Evolutionary conservation across 768 basidiomycete species (phyloP), one percentile per base, ranked within the genome.

Genomic region (Heimioporus sp.): DNA sequence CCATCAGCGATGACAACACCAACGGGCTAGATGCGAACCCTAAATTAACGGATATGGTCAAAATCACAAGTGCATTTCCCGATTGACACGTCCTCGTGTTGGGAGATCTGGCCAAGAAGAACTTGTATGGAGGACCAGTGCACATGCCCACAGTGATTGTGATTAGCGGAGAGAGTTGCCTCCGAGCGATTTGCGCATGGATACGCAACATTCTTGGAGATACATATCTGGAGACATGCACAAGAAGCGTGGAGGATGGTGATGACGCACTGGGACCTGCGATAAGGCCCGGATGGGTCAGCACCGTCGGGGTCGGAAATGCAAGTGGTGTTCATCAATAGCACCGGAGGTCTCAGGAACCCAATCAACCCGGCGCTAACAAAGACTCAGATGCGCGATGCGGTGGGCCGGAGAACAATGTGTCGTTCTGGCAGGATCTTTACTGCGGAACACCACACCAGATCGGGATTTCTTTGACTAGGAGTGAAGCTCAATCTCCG

Each of bases 31-130:
- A 44, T 36, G 48, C 53, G 52, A 65, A 68, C 66, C 64, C 64
- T 66, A 67, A 68, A 58, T 54, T 51, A 61, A 58, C 63, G 66
- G 68, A 68, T 61, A 46, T 66, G 54, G 57, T 50, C 32, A 64
- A 66, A 52, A 49, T 50, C 47, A 56, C 63, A 42, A 49, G 39
- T 41, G 38, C 19, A 60, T 51, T 65, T 56, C 68, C 66, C 48
- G 52, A 65, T 68, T 64, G 50, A 59, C 50, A 21, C 39, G 37
- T 44, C 56, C 56, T 53, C 65, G 59, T 55, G 62, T 51, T 28
- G 48, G 52, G 44, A 59, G 51, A 65, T 59, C 65, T 66, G 42
- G 54, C 36, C n/a, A 24, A 51, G 62, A 64, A 64, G 63, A 44
- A 40, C 20, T 16, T 0, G 50, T 38, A 43, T 20, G 34, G 48